These are phyloP conservation scores for Tolypocladium nubicola DNA, from an alignment of 2,329 filamentous ascomycete genomes.

Conservation along the genomic window DNA sequence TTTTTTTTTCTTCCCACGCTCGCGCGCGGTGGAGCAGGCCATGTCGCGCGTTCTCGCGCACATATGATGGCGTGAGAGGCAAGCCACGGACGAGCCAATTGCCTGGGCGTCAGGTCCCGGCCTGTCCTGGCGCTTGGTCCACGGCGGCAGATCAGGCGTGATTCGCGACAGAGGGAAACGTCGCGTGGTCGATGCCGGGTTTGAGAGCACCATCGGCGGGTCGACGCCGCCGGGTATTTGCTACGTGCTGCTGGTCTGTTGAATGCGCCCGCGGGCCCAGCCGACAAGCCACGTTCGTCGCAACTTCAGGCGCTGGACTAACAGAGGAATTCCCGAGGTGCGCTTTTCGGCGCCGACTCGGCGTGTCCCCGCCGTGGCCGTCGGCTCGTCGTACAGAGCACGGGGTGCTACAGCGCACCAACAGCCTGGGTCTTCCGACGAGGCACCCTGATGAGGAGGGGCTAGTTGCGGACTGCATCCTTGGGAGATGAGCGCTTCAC, in stretches of 20 bases:
- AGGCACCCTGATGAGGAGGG: neutral
- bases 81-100: neutral
- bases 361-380: neutral
- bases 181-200: neutral
- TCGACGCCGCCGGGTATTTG: neutral
- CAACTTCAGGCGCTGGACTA: neutral
- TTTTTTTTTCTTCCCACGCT: neutral
- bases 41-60: neutral
- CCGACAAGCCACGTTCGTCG: neutral
- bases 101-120: neutral
- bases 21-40: neutral
- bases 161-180: neutral
- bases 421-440: neutral
- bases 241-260: neutral
- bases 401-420: neutral
- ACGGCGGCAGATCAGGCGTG: neutral
- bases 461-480: neutral
- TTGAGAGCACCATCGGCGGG: neutral
- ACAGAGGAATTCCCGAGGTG: neutral
- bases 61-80: neutral
- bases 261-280: neutral
- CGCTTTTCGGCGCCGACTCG: neutral
- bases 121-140: neutral
- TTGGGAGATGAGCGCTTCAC: neutral
- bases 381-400: conserved; percentile 2